Evolutionary conservation across 352 stramenopile species (phyloP), one percentile per base, ranked within the genome.

Genomic region (Globisporangium nodosum): DNA sequence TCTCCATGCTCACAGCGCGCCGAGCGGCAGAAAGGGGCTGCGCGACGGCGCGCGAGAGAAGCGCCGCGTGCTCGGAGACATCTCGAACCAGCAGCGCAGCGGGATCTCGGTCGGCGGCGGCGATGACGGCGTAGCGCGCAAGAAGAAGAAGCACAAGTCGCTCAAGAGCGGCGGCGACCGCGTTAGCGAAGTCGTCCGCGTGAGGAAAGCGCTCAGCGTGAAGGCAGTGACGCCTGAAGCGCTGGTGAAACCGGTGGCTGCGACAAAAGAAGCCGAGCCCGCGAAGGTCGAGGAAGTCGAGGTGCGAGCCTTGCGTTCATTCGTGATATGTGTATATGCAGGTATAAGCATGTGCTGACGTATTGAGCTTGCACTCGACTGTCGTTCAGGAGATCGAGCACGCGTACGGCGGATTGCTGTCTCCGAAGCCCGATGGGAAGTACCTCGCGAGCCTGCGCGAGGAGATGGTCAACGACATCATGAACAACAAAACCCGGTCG

Each of bases 21-120:
- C 69, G 15, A 65, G 35, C 24, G 24, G 55, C n/a, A 72, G 65
- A 27, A 85, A 78, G 50, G 63, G 58, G 5, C 50, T 73, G 1
- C 70, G 75, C 45, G 64, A 27, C 24, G 24, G 24, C 24, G 24
- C 24, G 24, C 24, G 24, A 27, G 24, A 70, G 27, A 53, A 49
- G 40, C 33, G 82, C 69, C 82, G 82, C 50, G 80, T 65, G 31
- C 68, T 92, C 4, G 69, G 76, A 8, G 82, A 92, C 56, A 92
- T 92, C 45, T 92, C 82, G 24, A 92, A 92, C 68, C 78, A 83
- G 49, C 77, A 87, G 47, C 70, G 68, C 27, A 81, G 73, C 46
- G 58, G 55, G 51, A 67, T 68, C 13, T 60, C 49, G 18, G 9
- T 15, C 27, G 46, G 33, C 18, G 56, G 46, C 3, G 64, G 47